These are phyloP conservation scores for Zoysia pacifica DNA, from an alignment of 176 grass and related monocot genomes.

Conservation along the genomic window DNA sequence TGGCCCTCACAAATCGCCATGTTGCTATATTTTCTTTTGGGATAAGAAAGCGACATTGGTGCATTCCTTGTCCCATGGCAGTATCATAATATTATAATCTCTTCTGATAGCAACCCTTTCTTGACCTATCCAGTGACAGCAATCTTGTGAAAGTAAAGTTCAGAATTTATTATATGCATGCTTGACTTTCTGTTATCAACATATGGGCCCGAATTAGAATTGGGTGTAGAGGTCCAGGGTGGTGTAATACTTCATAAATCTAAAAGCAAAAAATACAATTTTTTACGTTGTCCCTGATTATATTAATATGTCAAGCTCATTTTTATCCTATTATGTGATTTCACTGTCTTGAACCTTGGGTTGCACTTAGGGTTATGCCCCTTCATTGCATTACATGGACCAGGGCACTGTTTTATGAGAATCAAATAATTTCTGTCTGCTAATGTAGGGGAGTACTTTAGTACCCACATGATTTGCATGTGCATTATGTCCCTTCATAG, in stretches of 20 bases:
- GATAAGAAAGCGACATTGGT: slow-evolving; percentile 38
- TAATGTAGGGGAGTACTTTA: slow-evolving; percentile 30
- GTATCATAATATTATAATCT: slow-evolving; percentile 44
- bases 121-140: slow-evolving; percentile 31
- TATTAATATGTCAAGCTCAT: neutral
- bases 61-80: slow-evolving; percentile 33
- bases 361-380: slow-evolving; percentile 19
- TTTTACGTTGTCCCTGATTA: slow-evolving; percentile 1
- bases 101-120: slow-evolving; percentile 31
- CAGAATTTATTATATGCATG: slow-evolving; percentile 26
- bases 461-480: slow-evolving; percentile 31
- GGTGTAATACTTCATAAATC: neutral
- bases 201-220: neutral
- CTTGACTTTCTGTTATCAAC: neutral
- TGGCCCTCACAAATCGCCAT: slow-evolving; percentile 28
- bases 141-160: slow-evolving; percentile 24
- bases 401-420: slow-evolving; percentile 15
- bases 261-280: neutral
- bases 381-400: slow-evolving; percentile 22
- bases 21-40: slow-evolving; percentile 27
- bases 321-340: slow-evolving; percentile 31
- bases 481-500: neutral
- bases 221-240: slow-evolving; percentile 15
- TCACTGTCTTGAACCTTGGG: neutral
- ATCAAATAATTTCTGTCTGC: slow-evolving; percentile 16